Conservation (phyloP, 352 stramenopile species). For the Chrysophaeum taylorii region DNA sequence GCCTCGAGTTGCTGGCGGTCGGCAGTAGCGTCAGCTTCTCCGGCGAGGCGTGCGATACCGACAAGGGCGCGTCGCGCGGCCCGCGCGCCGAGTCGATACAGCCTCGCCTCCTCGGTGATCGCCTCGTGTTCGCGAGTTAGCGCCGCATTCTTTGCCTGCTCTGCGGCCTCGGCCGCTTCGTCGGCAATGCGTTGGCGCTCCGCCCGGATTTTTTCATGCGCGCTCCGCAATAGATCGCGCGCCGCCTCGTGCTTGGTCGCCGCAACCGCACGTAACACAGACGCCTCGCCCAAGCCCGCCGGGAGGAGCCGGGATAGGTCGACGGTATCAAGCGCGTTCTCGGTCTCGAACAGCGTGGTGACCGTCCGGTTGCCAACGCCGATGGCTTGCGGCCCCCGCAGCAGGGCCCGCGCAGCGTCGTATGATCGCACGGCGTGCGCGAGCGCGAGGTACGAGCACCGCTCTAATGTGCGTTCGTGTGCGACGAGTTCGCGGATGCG, state of each 20-base stretch:
- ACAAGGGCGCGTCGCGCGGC: background rate
- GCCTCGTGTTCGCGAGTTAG: too few species aligned
- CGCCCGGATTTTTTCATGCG: background rate
- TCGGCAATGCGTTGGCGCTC: background rate
- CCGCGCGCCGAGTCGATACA: background rate
- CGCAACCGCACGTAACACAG: background rate
- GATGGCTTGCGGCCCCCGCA: background rate
- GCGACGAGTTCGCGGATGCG: background rate
- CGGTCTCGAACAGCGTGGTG: background rate
- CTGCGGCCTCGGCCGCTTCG: background rate
- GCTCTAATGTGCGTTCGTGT: background rate
- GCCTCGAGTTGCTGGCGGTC: slow-evolving; percentile 10
- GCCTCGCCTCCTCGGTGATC: background rate
- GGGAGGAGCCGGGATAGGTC: background rate
- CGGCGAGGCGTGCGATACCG: background rate
- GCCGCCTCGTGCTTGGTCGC: background rate
- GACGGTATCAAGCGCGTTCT: background rate
- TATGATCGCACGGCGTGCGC: background rate
- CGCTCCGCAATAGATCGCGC: background rate
- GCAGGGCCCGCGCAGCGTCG: background rate
- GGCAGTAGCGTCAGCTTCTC: background rate
- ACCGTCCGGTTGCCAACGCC: background rate
- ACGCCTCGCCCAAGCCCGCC: background rate
- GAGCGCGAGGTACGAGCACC: background rate
- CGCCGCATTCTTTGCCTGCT: background rate